Base-by-base conservation (phyloP, 345 rosid species). In the Melastoma malabathricum region DNA sequence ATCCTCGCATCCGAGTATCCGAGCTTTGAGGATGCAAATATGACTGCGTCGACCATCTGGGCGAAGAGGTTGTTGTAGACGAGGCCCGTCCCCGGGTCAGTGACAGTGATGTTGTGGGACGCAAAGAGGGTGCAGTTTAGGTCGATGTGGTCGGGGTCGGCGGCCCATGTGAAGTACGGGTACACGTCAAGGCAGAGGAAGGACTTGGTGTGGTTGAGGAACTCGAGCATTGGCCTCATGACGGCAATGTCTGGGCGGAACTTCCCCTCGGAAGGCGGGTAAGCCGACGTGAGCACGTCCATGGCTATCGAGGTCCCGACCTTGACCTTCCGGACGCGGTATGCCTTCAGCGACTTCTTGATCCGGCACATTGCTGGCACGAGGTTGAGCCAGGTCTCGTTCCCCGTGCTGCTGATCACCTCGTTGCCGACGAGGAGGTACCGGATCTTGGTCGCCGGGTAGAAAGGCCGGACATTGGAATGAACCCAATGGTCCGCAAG, bases 371-470 rank as follows among this genome's bases (percentile, higher is more conserved):
- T 87, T 27, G 93, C 96, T 0, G 95, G 93, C 5, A 87, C 96
- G 19, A 92, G 83, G 15, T 71, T 63, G 63, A 54, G 61, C 82
- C 78, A 70, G 6, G 73, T 73, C 15, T 61, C 63, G 22, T 58
- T 59, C 41, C 78, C 80, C 12, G 68, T 3, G 13, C 34, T 43
- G 43, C 78, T 68, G 44, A 86, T 81, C 69, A 89, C 74, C 71
- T 84, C 94, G 70, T 89, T 86, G 15, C 97, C 96, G 50, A 83
- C 80, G 18, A 89, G 80, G 64, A 89, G 83, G 65, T 86, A 89
- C 12, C 94, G 83, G 73, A 89, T 89, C 69, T 70, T 73, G 68
- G 83, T 82, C 31, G 47, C 48, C 0, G 81, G 79, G 61, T 74
- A 71, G 61, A 69, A 74, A 10, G 59, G 58, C 16, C 75, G 64